Evolutionary conservation across 371 early-diverging fungal species (phyloP).

Genomic region (Actinomucor elegans): DNA sequence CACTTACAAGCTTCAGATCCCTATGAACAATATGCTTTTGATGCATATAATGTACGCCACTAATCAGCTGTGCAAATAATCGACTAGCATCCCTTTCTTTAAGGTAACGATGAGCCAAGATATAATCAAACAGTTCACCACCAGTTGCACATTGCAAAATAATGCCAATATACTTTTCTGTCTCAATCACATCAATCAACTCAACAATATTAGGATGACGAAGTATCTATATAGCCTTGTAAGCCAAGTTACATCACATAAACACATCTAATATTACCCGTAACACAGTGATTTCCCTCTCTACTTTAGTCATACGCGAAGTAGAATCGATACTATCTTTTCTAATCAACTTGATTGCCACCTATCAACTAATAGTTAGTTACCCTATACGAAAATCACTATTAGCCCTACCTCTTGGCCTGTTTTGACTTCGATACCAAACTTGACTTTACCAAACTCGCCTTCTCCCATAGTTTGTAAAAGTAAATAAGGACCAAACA

Average conservation of each 20-base stretch:
- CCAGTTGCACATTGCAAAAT: slow-evolving; percentile 95
- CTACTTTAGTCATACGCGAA: slow-evolving; percentile 76
- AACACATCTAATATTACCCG: slow-evolving; percentile 56
- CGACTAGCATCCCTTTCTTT: slow-evolving; percentile 90
- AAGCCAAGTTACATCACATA: background rate
- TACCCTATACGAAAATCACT: background rate
- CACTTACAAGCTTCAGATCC: slow-evolving; percentile 89
- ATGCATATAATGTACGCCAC: slow-evolving; percentile 88
- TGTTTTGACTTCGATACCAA: slow-evolving; percentile 89
- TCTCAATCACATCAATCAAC: slow-evolving; percentile 94
- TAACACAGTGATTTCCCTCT: slow-evolving; percentile 81
- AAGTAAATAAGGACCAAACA: slow-evolving; percentile 93
- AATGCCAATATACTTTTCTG: slow-evolving; percentile 93
- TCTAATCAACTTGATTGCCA: slow-evolving; percentile 81
- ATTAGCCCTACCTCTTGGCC: slow-evolving; percentile 84
- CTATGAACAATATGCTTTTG: slow-evolving; percentile 90
- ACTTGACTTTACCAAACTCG: slow-evolving; percentile 98
- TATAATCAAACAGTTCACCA: slow-evolving; percentile 97
- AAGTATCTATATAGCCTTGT: slow-evolving; percentile 57
- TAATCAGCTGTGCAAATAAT: slow-evolving; percentile 93
- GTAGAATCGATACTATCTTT: slow-evolving; percentile 80
- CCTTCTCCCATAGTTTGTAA: slow-evolving; percentile 98
- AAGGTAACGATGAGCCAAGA: slow-evolving; percentile 90
- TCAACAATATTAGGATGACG: slow-evolving; percentile 92
- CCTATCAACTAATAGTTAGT: slow-evolving; percentile 41